A percentile compares a stretch with the other conserved stretches of the same genome.
Evolutionary conservation across 1,284 basidiomycete species (phyloP).

Genomic region (Meira nashicola): DNA sequence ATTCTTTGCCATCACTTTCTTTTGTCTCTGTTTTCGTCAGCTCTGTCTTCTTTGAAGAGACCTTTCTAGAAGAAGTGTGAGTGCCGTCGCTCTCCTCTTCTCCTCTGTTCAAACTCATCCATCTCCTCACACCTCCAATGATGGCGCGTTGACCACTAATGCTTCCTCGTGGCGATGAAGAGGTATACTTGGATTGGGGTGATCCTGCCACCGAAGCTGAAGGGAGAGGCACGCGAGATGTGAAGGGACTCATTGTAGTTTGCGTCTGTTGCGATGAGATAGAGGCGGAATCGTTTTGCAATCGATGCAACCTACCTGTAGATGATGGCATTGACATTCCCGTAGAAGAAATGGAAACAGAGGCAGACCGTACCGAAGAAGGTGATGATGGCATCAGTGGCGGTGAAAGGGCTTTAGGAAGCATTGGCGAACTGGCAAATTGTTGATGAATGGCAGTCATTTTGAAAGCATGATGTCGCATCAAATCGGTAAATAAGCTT

Average conservation of each 20-base stretch:
- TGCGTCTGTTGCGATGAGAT: neutral
- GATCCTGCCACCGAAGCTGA: conserved; percentile 1
- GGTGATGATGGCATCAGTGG: neutral
- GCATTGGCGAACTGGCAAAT: neutral
- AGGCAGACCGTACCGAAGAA: neutral
- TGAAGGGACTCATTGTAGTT: conserved; percentile 15
- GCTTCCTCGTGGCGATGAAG: conserved; percentile 7
- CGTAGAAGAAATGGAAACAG: neutral
- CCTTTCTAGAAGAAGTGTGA: neutral
- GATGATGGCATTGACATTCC: neutral
- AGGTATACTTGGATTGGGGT: neutral
- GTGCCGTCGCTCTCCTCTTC: conserved; percentile 7
- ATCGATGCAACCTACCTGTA: no score
- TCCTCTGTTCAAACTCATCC: conserved; percentile 39
- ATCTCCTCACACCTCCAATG: conserved; percentile 38
- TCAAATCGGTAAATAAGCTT: conserved; percentile 47
- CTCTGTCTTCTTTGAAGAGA: neutral
- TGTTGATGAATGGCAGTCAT: conserved; percentile 50
- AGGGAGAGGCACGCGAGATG: conserved; percentile 8
- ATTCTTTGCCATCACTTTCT: conserved; percentile 6
- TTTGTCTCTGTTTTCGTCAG: conserved; percentile 10
- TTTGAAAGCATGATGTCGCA: conserved; percentile 51
- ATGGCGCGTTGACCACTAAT: conserved; percentile 21
- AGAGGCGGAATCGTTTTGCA: neutral
- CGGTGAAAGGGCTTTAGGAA: conserved; percentile 6